Percentiles rank a stretch among this genome's conserved stretches.
Evolutionary conservation across 2,329 filamentous ascomycete genomes (phyloP).

Genomic region (Periconia digitata): DNA sequence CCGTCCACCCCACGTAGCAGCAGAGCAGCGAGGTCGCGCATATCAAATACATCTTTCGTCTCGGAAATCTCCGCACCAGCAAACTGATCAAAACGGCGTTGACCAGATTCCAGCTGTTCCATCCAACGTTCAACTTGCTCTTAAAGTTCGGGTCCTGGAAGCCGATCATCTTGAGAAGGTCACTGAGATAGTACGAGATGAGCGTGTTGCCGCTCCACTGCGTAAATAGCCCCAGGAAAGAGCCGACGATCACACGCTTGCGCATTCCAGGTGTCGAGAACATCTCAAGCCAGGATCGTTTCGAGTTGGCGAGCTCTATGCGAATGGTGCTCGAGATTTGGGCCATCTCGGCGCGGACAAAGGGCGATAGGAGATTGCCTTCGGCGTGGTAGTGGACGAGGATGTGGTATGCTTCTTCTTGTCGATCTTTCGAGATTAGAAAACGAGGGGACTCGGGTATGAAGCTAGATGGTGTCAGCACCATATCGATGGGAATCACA

Average conservation of each 20-base stretch:
- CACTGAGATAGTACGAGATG: slow-evolving; percentile 65
- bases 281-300: slow-evolving; percentile 62
- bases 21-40: slow-evolving; percentile 36
- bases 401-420: slow-evolving; percentile 62
- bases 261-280: slow-evolving; percentile 63
- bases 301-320: slow-evolving; percentile 54
- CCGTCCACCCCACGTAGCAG: slow-evolving; percentile 40
- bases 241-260: slow-evolving; percentile 62
- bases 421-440: slow-evolving; percentile 63
- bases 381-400: slow-evolving; percentile 66
- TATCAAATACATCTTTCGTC: slow-evolving; percentile 57
- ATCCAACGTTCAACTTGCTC: slow-evolving; percentile 53
- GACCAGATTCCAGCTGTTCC: slow-evolving; percentile 61
- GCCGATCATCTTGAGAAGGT: slow-evolving; percentile 62
- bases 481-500: background rate
- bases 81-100: slow-evolving; percentile 58
- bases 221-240: slow-evolving; percentile 66
- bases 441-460: slow-evolving; percentile 68
- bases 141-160: slow-evolving; percentile 49
- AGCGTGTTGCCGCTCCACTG: slow-evolving; percentile 67
- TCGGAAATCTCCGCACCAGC: slow-evolving; percentile 57
- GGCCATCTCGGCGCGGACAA: slow-evolving; percentile 66
- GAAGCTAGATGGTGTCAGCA: slow-evolving; percentile 14
- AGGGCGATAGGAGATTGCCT: slow-evolving; percentile 58
- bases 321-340: slow-evolving; percentile 66